phyloP scores from a whole-genome alignment of 495 filamentous ascomycete species.

The Usnea hakonensis region DNA sequence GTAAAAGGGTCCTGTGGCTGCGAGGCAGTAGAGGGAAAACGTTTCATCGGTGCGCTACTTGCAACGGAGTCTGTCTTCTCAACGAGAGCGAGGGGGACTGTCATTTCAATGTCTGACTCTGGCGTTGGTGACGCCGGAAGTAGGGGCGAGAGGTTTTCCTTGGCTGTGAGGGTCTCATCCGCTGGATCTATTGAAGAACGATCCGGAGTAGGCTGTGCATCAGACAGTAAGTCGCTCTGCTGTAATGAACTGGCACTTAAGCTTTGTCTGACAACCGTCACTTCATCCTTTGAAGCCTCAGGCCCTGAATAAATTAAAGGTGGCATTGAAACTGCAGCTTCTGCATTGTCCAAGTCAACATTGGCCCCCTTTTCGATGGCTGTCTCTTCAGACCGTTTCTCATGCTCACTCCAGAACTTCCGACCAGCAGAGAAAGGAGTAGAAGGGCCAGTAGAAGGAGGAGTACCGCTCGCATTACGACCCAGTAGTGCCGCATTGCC shows the following conservation, averaged over 20 bases:
- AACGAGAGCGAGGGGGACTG: conserved; percentile 7
- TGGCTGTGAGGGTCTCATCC: background rate
- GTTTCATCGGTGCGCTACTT: background rate
- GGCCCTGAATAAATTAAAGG: background rate
- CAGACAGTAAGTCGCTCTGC: background rate
- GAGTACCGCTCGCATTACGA: background rate
- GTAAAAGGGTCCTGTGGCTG: conserved; percentile 18
- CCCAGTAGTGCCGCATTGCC: background rate
- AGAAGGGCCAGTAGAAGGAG: background rate
- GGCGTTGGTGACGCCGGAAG: background rate
- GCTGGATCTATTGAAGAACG: background rate
- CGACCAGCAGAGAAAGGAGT: background rate
- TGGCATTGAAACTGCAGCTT: background rate
- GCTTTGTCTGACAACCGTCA: background rate
- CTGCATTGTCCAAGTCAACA: background rate
- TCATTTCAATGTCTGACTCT: conserved; percentile 20
- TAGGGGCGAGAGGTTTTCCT: background rate
- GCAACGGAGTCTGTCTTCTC: background rate
- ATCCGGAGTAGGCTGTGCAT: background rate
- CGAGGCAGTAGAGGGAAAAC: conserved; percentile 18
- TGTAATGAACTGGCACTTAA: background rate
- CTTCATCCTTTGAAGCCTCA: background rate
- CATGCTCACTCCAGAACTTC: background rate
- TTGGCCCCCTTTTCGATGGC: background rate
- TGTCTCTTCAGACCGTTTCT: background rate